A percentile compares a stretch with the other conserved stretches of the same genome.
These are phyloP conservation scores for Penicillium silybi DNA, from an alignment of 495 filamentous ascomycete species.

Conservation along the genomic window DNA sequence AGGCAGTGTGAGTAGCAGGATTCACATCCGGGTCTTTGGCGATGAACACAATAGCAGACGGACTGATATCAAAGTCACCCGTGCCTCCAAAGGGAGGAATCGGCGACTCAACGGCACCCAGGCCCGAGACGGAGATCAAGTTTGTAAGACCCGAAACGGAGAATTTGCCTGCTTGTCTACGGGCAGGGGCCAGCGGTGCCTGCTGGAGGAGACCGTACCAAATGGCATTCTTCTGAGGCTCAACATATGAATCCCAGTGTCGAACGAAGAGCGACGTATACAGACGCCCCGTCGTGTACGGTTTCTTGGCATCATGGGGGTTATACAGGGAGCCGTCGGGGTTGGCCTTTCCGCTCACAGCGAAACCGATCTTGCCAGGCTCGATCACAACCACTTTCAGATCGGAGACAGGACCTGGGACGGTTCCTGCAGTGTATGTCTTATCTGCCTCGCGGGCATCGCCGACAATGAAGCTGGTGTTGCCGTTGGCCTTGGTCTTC, in stretches of 20 bases:
- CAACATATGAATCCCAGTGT: conserved; percentile 59
- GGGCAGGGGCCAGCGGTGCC: conserved; percentile 34
- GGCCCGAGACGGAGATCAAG: conserved; percentile 39
- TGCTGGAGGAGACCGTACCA: conserved; percentile 66
- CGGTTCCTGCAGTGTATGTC: conserved; percentile 58
- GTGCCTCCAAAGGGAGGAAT: conserved; percentile 59
- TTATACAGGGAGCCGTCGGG: conserved; percentile 56
- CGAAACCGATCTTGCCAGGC: conserved; percentile 64
- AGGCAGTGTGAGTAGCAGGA: conserved; percentile 77
- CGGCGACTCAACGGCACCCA: conserved; percentile 46
- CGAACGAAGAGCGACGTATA: conserved; percentile 57
- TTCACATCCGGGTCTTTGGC: conserved; percentile 78
- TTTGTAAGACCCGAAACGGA: conserved; percentile 47
- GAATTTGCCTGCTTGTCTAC: conserved; percentile 39
- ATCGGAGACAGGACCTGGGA: conserved; percentile 68
- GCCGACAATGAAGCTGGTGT: conserved; percentile 59
- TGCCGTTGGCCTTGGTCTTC: conserved; percentile 59
- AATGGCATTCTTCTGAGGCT: conserved; percentile 64
- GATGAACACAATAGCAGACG: conserved; percentile 67
- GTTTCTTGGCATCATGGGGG: conserved; percentile 50
- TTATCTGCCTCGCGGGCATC: conserved; percentile 52
- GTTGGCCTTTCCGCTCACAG: conserved; percentile 57
- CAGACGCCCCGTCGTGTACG: conserved; percentile 46
- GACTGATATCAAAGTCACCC: conserved; percentile 56
- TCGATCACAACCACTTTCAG: conserved; percentile 64